Conservation (phyloP, 371 early-diverging fungal genomes). For the Nematocida parisii region DNA sequence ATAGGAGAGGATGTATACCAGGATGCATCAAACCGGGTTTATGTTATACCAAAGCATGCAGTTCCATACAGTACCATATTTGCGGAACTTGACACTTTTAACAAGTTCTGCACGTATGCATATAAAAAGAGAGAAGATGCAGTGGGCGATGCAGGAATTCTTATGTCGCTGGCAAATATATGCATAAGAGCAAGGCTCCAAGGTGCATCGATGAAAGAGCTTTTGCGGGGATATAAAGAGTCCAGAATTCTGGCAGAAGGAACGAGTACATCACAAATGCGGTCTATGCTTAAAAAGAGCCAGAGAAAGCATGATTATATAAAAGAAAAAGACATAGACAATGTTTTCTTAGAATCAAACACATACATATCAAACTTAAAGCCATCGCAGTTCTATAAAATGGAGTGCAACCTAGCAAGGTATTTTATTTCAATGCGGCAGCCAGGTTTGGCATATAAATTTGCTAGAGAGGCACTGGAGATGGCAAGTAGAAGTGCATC, state of each 20-base stretch:
- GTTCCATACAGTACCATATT: slow-evolving; percentile 29
- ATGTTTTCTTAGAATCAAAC: slow-evolving; percentile 7
- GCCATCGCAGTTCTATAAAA: slow-evolving; percentile 18
- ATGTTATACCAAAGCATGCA: slow-evolving; percentile 12
- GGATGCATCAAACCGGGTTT: slow-evolving; percentile 3
- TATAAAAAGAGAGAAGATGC: not conserved
- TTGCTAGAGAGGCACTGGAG: slow-evolving; percentile 46
- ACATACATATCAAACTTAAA: slow-evolving; percentile 4
- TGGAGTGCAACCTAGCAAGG: slow-evolving; percentile 7
- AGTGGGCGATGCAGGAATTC: not conserved
- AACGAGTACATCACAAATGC: not conserved
- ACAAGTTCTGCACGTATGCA: slow-evolving; percentile 36
- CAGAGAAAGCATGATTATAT: not conserved
- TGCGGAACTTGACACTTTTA: slow-evolving; percentile 7
- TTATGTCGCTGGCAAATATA: slow-evolving; percentile 1
- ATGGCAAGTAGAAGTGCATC: slow-evolving; percentile 43
- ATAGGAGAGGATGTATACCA: slow-evolving; percentile 21
- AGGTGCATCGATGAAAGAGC: slow-evolving; percentile 18
- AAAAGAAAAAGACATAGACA: slow-evolving; percentile 10
- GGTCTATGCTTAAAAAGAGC: not conserved
- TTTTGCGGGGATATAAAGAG: slow-evolving; percentile 24
- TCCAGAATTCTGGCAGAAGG: slow-evolving; percentile 10
- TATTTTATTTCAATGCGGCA: slow-evolving; percentile 1
- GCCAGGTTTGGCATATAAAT: not conserved
- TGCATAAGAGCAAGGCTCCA: not conserved